Conservation (phyloP, 495 filamentous ascomycete species). For the Penicillium roqueforti region DNA sequence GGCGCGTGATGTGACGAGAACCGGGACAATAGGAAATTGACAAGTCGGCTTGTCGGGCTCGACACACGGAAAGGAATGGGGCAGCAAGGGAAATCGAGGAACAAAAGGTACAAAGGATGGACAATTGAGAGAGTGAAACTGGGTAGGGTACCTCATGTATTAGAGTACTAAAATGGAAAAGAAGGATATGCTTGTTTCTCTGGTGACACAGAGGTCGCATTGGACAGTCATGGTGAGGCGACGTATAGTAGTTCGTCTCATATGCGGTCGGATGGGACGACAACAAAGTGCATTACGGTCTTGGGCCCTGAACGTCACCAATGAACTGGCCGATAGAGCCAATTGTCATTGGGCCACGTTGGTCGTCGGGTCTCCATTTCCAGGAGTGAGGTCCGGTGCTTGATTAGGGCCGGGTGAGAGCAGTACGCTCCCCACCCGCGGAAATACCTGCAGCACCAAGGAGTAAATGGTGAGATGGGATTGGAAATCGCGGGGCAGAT, state of each 20-base stretch:
- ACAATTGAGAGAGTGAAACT: constrained; percentile 25
- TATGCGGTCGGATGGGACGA: constrained; percentile 31
- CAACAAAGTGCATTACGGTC: constrained; percentile 24
- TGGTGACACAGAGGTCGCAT: constrained; percentile 20
- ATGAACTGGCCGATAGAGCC: constrained; percentile 34
- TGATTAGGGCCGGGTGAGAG: constrained; percentile 32
- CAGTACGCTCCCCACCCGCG: constrained; percentile 26
- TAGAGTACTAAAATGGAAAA: constrained; percentile 28
- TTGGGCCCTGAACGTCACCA: constrained; percentile 37
- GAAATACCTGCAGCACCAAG: constrained; percentile 22
- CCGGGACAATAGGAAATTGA: constrained; percentile 33
- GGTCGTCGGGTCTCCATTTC: constrained; percentile 20
- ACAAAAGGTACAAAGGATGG: constrained; percentile 22
- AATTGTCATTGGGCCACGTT: constrained; percentile 44
- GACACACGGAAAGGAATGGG: constrained; percentile 25
- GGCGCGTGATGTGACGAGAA: constrained; percentile 25
- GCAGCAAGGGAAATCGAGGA: constrained; percentile 15
- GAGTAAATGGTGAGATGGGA: constrained; percentile 16
- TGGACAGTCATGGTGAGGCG: constrained; percentile 36
- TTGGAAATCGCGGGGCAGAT: constrained; percentile 16
- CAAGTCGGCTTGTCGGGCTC: constrained; percentile 27
- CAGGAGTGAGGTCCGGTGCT: constrained; percentile 20
- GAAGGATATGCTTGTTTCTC: constrained; percentile 30
- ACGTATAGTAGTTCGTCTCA: constrained; percentile 39
- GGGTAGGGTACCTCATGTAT: constrained; percentile 31